Percentiles rank a stretch among this genome's conserved stretches.
Conservation (phyloP, 1,284 basidiomycete genomes). For the Heterobasidion occidentale region DNA sequence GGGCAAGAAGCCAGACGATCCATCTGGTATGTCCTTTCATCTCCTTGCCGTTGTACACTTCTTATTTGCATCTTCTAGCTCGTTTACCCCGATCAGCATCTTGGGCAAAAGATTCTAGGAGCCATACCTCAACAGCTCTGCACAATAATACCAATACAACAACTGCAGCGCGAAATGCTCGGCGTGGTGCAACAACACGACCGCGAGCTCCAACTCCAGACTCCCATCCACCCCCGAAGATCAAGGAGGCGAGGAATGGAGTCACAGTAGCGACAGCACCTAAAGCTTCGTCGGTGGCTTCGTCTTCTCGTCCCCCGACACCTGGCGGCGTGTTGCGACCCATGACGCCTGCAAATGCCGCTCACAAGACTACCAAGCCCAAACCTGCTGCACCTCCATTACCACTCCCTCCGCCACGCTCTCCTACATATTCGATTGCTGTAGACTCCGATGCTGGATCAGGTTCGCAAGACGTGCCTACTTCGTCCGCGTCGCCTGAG, state of each 20-base stretch:
- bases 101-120: constrained; percentile 61
- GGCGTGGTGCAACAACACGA: constrained; percentile 16
- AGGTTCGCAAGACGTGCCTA: constrained; percentile 18
- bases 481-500: constrained; percentile 15
- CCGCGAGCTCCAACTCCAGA: constrained; percentile 22
- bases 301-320: constrained; percentile 60
- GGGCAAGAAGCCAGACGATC: constrained; percentile 47
- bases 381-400: constrained; percentile 27
- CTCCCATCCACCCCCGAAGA: constrained; percentile 29
- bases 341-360: constrained; percentile 29
- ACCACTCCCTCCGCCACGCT: constrained; percentile 30
- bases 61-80: constrained; percentile 19
- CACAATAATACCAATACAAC: constrained; percentile 24
- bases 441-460: constrained; percentile 29
- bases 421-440: constrained; percentile 40
- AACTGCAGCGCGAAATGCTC: constrained; percentile 13
- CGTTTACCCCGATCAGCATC: constrained; percentile 77
- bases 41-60: constrained; percentile 16
- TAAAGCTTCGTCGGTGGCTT: constrained; percentile 42
- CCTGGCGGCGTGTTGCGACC: constrained; percentile 33
- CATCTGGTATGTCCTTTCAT: constrained; percentile 43
- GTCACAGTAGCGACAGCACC: constrained; percentile 16
- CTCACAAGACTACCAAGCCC: constrained; percentile 26
- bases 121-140: constrained; percentile 18
- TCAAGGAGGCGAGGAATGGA: constrained; percentile 20